Percentiles rank a stretch among this genome's conserved stretches.
Evolutionary conservation across 148 eudicot species (phyloP).

Genomic region (Amaranthus hypochondriacus): DNA sequence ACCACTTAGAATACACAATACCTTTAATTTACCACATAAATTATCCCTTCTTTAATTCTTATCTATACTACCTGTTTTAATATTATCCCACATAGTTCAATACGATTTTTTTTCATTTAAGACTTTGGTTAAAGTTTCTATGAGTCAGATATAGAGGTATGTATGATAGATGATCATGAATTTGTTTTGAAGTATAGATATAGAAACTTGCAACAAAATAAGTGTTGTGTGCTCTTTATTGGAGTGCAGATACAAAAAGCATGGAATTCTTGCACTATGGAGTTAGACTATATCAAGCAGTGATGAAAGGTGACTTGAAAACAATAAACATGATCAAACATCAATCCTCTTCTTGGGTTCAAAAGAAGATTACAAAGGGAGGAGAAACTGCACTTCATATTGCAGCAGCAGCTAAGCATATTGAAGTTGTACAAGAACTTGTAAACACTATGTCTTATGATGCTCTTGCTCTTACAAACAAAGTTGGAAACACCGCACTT

Average conservation of each 20-base stretch:
- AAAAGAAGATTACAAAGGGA: constrained; percentile 10
- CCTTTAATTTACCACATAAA: no score
- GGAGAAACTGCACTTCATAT: constrained; percentile 25
- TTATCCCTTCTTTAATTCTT: no score
- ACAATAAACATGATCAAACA: not conserved
- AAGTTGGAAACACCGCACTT: constrained; percentile 18
- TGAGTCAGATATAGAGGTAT: no score
- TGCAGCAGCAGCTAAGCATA: constrained; percentile 24
- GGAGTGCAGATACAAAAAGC: constrained; percentile 16
- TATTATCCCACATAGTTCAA: no score
- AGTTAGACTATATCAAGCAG: constrained; percentile 11
- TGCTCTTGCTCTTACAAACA: constrained; percentile 9
- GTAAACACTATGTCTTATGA: not conserved
- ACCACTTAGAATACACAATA: no score
- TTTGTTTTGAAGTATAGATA: no score
- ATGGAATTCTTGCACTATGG: constrained; percentile 7
- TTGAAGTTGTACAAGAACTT: constrained; percentile 4
- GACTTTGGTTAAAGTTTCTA: no score
- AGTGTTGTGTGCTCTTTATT: no score
- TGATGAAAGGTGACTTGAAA: constrained; percentile 12
- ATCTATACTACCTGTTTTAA: no score
- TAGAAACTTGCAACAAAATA: no score
- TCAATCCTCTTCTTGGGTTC: constrained; percentile 9
- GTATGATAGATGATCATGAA: no score
- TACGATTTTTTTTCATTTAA: no score